Base-by-base conservation (phyloP, 2,329 filamentous ascomycete species). In the Stagonosporopsis tanaceti region DNA sequence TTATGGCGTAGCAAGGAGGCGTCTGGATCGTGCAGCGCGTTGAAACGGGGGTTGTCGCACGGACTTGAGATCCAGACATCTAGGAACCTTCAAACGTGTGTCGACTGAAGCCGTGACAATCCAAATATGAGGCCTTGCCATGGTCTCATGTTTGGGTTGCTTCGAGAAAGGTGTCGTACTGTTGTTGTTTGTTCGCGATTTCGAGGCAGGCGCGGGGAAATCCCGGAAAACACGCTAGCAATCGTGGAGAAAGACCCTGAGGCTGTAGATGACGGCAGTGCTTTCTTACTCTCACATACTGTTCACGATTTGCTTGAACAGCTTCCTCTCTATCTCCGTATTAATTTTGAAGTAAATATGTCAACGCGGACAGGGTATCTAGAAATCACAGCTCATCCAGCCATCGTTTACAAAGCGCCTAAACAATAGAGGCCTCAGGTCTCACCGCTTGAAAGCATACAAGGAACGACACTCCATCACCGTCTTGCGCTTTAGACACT, bases 401-500 rank as follows among this genome's bases (percentile, higher is more conserved):
- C 50, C 40, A 27, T 37, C 17, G 28, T 11, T n/a, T 11, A 27
- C n/a, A 35, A 6, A n/a, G 12, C 37, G 17, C 20, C 24, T 17
- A 11, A 12, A 2, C 20, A 20, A 27, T 12, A 22, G 24, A 27
- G 22, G 27, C 14, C 32, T 2, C 30, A n/a, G 12, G 14, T n/a
- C 39, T 58, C 37, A 65, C 28, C 51, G 60, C 57, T 76, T 77
- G 58, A 71, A 72, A 8, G 74, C 76, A 57, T 70, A 73, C 28
- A 78, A 65, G 4, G 72, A 68, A 20, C 68, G 73, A 45, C 76
- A 77, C 42, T 77, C 76, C 40, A 77, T 68, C n/a, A 73, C 64
- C 3, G 76, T 78, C 30, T 69, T 60, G 40, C 60, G 65, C 50
- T 76, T 63, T 27, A 71, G 56, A 51, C 76, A 77, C 59, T 78